Evolutionary conservation across 352 stramenopile genomes (phyloP).

Genomic region (Phytopythium oedochilum): DNA sequence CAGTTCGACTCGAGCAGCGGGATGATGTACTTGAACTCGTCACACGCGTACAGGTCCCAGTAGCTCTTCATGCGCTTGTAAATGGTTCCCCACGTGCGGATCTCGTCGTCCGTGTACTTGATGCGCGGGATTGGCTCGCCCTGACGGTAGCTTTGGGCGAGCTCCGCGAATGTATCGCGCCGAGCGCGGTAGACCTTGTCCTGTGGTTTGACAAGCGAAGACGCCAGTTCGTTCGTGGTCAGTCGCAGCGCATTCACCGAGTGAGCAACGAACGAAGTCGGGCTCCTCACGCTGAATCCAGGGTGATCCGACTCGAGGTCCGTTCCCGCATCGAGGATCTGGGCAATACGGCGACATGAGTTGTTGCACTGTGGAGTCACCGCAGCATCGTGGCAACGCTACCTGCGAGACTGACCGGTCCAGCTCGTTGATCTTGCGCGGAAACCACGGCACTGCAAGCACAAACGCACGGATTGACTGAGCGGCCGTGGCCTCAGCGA

Average conservation of each 20-base stretch:
- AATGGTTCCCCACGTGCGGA: conserved; percentile 88
- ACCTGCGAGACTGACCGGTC: conserved; percentile 63
- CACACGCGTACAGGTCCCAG: conserved; percentile 93
- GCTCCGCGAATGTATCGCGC: conserved; percentile 83
- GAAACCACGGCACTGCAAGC: conserved; percentile 71
- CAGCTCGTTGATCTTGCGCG: conserved; percentile 79
- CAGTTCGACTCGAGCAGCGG: conserved; percentile 93
- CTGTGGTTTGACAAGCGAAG: conserved; percentile 11
- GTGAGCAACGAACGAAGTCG: not conserved
- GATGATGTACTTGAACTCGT: conserved; percentile 96
- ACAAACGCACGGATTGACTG: not conserved
- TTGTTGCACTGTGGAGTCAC: no score
- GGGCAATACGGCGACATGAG: not conserved
- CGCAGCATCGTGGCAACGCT: no score
- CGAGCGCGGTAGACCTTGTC: conserved; percentile 90
- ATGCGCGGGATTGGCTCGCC: conserved; percentile 91
- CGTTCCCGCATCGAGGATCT: conserved; percentile 94
- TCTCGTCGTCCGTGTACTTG: conserved; percentile 94
- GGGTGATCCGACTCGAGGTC: conserved; percentile 93
- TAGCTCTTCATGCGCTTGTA: conserved; percentile 93
- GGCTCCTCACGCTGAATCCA: conserved; percentile 91
- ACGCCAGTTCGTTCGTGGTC: not conserved
- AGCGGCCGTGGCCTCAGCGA: no score
- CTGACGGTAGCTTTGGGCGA: conserved; percentile 88
- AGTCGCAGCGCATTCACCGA: not conserved